Base-by-base conservation (phyloP, 2,329 filamentous ascomycete species). In the Colletotrichum incanum region DNA sequence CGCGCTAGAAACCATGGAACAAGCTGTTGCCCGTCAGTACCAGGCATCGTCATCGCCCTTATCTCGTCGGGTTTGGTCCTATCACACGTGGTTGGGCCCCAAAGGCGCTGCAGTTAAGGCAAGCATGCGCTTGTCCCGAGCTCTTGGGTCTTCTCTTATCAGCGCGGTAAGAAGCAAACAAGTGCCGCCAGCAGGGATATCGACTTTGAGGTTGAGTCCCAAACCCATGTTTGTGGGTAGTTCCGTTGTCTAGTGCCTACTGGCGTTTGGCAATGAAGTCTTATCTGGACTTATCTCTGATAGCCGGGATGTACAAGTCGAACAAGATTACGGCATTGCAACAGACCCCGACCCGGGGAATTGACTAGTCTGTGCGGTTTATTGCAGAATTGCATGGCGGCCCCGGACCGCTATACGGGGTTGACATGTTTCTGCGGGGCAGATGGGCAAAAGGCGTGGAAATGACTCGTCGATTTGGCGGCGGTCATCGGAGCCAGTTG, bases 251-350 rank as follows among this genome's bases (percentile, higher is more conserved):
- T 1, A 20, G 55, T 28, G 37, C n/a, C 12, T 26, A 20, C 37
- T 54, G 26, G 12, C 5, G 26, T 34, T 23, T 26, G 41, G 23
- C 0, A 23, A 28, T 12, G 3, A 41, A 9, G 56, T 45, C 65
- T 68, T 71, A 68, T 68, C 68, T 50, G 12, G 9, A 34, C 58
- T 60, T 64, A 64, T 71, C 58, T 63, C 39, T 41, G 65, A 69
- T 47, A 55, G 54, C 43, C 9, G 34, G n/a, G 65, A n/a, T 26
- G 11, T 14, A 41, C 18, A 52, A 2, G 18, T 12, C 34, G 47
- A 39, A 43, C 8, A 16, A 49, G 23, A 63, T 68, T 59, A 72
- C 58, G 52, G 52, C 43, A 68, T 31, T 11, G 26, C 54, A 68
- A 52, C 39, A 47, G n/a, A 39, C 31, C 47, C 31, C 28, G 20